Conservation (phyloP, 345 rosid genomes). For the Garcia nutans region DNA sequence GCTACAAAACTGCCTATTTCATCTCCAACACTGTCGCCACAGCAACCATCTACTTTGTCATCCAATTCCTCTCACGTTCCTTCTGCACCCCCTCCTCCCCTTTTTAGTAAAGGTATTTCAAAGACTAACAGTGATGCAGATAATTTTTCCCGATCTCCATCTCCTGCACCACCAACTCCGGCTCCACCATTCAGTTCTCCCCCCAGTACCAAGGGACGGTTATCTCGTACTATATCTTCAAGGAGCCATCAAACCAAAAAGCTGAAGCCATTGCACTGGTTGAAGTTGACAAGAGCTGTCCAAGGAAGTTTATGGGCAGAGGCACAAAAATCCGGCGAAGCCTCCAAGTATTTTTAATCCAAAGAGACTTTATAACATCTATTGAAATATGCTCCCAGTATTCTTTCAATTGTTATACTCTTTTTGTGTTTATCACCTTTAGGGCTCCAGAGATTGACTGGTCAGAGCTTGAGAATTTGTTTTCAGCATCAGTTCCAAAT, state of each 20-base stretch:
- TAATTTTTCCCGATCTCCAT: conserved; percentile 27
- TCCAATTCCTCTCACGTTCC: conserved; percentile 33
- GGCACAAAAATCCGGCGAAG: conserved; percentile 81
- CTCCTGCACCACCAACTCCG: conserved; percentile 47
- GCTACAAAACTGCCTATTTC: conserved; percentile 12
- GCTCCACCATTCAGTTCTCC: conserved; percentile 52
- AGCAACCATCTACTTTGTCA: conserved; percentile 39
- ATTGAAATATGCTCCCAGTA: conserved; percentile 10
- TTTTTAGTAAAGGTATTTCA: conserved; percentile 30
- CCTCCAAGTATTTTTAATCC: conserved; percentile 58
- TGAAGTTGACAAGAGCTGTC: conserved; percentile 87
- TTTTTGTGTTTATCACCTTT: conserved; percentile 15
- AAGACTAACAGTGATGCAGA: conserved; percentile 16
- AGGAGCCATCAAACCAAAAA: conserved; percentile 63
- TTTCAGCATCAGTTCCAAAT: conserved; percentile 66
- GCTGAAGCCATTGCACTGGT: conserved; percentile 95
- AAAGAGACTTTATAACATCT: conserved; percentile 16
- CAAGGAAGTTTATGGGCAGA: conserved; percentile 99
- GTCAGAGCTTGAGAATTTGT: conserved; percentile 89
- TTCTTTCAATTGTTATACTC: conserved; percentile 5
- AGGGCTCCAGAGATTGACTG: conserved; percentile 98
- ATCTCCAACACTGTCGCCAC: conserved; percentile 40
- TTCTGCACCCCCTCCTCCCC: conserved; percentile 45
- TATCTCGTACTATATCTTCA: conserved; percentile 58
- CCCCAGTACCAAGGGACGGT: conserved; percentile 54